Conservation (phyloP, 2,329 filamentous ascomycete genomes). For the Sclerotinia trifoliorum region DNA sequence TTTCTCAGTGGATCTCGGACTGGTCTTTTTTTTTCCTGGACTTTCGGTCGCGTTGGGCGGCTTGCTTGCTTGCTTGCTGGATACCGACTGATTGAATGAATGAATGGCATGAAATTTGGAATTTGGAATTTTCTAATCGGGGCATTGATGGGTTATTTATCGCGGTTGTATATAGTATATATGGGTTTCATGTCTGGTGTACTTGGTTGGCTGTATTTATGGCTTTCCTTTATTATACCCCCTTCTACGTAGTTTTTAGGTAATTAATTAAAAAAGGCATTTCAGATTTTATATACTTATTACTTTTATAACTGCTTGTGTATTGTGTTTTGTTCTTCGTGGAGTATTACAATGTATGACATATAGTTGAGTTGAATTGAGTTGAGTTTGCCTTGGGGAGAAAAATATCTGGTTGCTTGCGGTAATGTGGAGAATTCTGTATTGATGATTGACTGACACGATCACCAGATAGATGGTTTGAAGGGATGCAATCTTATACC, state of each 20-base stretch:
- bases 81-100: neutral
- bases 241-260: conserved; percentile 5
- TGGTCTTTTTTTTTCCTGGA: neutral
- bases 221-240: conserved; percentile 19
- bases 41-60: neutral
- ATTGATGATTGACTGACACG: too few relatives aligned
- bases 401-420: too few relatives aligned
- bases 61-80: neutral
- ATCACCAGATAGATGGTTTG: too few relatives aligned
- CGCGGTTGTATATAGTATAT: conserved; percentile 11
- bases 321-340: neutral
- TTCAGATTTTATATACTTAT: neutral
- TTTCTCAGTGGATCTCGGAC: neutral
- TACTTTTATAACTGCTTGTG: neutral
- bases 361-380: too few relatives aligned
- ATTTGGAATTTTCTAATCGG: neutral
- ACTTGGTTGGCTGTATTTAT: conserved; percentile 21
- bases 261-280: conserved; percentile 1
- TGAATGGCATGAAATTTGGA: neutral
- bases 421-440: too few relatives aligned
- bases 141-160: neutral
- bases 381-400: too few relatives aligned
- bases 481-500: too few relatives aligned
- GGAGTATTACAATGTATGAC: too few relatives aligned
- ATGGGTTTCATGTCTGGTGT: conserved; percentile 7